Evolutionary conservation across 2,329 filamentous ascomycete species (phyloP).

Genomic region (Talaromyces piceae): DNA sequence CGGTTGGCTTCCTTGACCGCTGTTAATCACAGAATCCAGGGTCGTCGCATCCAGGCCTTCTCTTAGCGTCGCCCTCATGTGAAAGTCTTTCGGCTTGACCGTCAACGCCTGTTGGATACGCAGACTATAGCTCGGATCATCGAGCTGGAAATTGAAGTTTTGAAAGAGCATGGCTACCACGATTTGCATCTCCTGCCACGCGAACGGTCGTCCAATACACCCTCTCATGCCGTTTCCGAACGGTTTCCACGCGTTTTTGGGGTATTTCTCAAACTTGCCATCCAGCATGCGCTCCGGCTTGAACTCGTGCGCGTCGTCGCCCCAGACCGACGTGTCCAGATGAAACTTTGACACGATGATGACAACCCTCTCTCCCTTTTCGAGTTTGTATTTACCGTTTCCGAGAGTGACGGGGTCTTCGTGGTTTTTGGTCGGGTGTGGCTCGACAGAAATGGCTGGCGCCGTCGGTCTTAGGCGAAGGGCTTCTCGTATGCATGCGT

Average conservation of each 20-base stretch:
- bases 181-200: constrained; percentile 64
- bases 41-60: constrained; percentile 40
- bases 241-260: constrained; percentile 60
- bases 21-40: constrained; percentile 32
- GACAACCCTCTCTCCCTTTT: constrained; percentile 44
- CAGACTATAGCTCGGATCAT: constrained; percentile 46
- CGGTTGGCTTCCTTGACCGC: constrained; percentile 9
- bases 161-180: constrained; percentile 59
- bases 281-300: constrained; percentile 66
- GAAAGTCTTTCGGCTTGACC: constrained; percentile 48
- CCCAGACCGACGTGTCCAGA: constrained; percentile 56
- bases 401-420: constrained; percentile 44
- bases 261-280: constrained; percentile 58
- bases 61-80: constrained; percentile 52
- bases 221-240: constrained; percentile 65
- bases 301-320: constrained; percentile 58
- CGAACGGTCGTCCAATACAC: constrained; percentile 67
- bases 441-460: constrained; percentile 44
- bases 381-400: constrained; percentile 55
- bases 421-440: constrained; percentile 36
- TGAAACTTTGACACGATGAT: constrained; percentile 51
- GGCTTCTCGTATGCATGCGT: constrained; percentile 58
- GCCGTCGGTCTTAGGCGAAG: constrained; percentile 55
- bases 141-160: constrained; percentile 60
- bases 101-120: constrained; percentile 34